Percentiles rank a stretch among this genome's conserved stretches.
Evolutionary conservation across 345 rosid genomes (phyloP).

Genomic region (Isatis tinctoria): DNA sequence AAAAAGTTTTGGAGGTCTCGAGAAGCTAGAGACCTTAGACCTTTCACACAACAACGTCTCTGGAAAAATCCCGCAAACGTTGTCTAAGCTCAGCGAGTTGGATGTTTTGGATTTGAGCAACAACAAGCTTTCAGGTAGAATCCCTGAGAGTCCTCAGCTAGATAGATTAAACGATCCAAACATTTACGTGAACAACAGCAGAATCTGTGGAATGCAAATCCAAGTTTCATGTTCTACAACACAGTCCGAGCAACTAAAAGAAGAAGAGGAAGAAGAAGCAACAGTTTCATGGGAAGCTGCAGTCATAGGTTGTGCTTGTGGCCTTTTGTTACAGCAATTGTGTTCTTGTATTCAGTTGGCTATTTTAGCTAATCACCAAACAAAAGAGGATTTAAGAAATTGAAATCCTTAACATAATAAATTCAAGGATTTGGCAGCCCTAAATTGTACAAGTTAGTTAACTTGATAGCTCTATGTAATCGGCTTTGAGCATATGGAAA

Average conservation of each 20-base stretch:
- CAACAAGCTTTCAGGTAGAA: slow-evolving; percentile 32
- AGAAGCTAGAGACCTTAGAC: slow-evolving; percentile 35
- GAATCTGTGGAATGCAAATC: slow-evolving; percentile 42
- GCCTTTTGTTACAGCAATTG: slow-evolving; percentile 1
- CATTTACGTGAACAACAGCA: slow-evolving; percentile 34
- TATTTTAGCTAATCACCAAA: background rate
- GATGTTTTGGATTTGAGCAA: slow-evolving; percentile 31
- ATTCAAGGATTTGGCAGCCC: no score
- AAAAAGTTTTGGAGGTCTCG: slow-evolving; percentile 15
- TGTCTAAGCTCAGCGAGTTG: slow-evolving; percentile 19
- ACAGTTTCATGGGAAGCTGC: slow-evolving; percentile 36
- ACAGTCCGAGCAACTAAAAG: background rate
- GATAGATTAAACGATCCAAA: slow-evolving; percentile 33
- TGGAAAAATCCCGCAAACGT: slow-evolving; percentile 31
- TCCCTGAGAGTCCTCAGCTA: slow-evolving; percentile 38
- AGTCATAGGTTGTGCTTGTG: slow-evolving; percentile 28
- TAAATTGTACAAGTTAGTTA: no score
- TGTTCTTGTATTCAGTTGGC: background rate
- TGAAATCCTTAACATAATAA: no score
- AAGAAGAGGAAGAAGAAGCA: background rate
- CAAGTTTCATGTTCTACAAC: slow-evolving; percentile 18
- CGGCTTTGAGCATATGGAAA: no score
- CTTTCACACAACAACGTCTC: slow-evolving; percentile 35
- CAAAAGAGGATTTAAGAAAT: background rate
- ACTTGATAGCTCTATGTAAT: no score